Evolutionary conservation across 371 early-diverging fungal species (phyloP), one percentile per base, ranked within the genome.

Genomic region (Syncephalastrum monosporum): DNA sequence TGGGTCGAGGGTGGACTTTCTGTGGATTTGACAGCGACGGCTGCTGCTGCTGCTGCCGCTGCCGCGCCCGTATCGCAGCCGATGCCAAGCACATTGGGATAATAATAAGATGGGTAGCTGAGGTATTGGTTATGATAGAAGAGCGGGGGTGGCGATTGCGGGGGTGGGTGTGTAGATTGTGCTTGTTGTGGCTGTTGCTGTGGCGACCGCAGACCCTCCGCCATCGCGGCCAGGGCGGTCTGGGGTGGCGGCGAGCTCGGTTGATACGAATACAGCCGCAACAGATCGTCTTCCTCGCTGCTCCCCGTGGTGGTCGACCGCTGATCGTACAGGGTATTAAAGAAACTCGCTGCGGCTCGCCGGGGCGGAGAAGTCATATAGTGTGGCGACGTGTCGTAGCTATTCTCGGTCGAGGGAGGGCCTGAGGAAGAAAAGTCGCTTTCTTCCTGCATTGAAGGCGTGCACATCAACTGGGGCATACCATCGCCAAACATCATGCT

Each of bases 61-160:
- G 57, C 49, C 23, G 49, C 57, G 38, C 38, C 38, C 1, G 38
- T 33, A 2, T 33, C 38, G 38, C 38, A 33, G 38, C 38, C 38
- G 27, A 56, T 56, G 6, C 57, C 57, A 5, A 56, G 24, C 10
- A 56, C 57, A 42, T 56, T 56, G 33, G 57, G 43, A 23, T 56
- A 56, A 49, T 56, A 56, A 33, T 56, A 56, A 10, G 33, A 24
- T 15, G 47, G 47, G 29, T 56, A 56, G 42, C 42, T 41, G 41
- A 33, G 52, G 52, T 42, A 19, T 25, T 17, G 52, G 10, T 33
- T 33, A 10, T 33, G 38, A 33, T 33, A 33, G 12, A 33, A 33
- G 38, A 33, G 38, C 38, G 38, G 38, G 10, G 38, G 38, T 33
- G 38, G 38, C 38, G 38, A 33, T 33, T 33, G 38, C 38, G 38